Percentiles rank a stretch among this genome's conserved stretches.
phyloP scores from a whole-genome alignment of 176 grass and related monocot genomes.

The Aegilops umbellulata region DNA sequence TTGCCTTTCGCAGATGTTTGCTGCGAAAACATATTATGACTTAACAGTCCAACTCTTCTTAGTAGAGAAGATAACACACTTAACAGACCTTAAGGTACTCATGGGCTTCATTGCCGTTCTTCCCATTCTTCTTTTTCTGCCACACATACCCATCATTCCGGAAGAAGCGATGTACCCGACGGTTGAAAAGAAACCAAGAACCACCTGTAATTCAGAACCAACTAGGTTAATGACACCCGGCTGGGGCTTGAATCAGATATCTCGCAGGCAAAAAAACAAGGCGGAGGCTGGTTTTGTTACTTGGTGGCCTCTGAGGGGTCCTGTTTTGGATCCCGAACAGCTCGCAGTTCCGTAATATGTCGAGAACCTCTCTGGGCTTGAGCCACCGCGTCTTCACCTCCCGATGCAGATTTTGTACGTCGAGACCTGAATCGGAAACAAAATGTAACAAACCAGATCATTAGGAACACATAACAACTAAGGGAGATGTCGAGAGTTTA shows the following conservation, averaged over 20 bases:
- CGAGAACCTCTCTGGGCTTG: slow-evolving; percentile 69
- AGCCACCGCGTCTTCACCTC: slow-evolving; percentile 73
- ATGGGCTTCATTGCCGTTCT: slow-evolving; percentile 67
- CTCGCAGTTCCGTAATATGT: slow-evolving; percentile 69
- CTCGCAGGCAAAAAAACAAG: slow-evolving; percentile 21
- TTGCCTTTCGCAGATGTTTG: not conserved
- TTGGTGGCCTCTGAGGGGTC: slow-evolving; percentile 61
- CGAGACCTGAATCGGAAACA: slow-evolving; percentile 49
- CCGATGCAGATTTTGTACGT: slow-evolving; percentile 44
- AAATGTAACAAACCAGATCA: not conserved
- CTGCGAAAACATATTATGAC: not conserved
- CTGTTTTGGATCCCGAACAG: slow-evolving; percentile 39
- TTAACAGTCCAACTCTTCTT: not conserved
- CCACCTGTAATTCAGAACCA: slow-evolving; percentile 58
- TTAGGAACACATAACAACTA: not conserved
- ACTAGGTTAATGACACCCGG: not conserved
- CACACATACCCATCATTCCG: slow-evolving; percentile 80
- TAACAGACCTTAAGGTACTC: slow-evolving; percentile 76
- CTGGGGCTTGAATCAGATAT: not conserved
- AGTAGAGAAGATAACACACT: not conserved
- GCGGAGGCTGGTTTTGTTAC: slow-evolving; percentile 49
- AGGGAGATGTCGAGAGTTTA: too few relatives aligned
- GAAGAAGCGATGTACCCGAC: slow-evolving; percentile 75
- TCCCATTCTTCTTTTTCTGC: slow-evolving; percentile 74
- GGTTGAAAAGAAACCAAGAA: slow-evolving; percentile 89